Evolutionary conservation across 2,329 filamentous ascomycete species (phyloP).

Genomic region (Colletotrichum lupini): DNA sequence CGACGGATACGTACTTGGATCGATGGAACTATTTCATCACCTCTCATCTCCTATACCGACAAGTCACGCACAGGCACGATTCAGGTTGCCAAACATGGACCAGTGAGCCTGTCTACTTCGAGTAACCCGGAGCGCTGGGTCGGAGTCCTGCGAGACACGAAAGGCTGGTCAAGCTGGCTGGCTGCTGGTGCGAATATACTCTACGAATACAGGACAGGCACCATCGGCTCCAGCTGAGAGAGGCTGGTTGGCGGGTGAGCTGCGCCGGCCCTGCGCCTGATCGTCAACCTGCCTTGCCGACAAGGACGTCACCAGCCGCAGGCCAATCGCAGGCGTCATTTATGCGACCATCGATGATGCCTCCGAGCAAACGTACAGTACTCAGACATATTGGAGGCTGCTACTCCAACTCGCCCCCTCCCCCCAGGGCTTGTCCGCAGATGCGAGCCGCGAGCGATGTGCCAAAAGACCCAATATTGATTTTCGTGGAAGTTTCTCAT

Average conservation of each 20-base stretch:
- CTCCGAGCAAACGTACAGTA: not conserved
- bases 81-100: constrained; percentile 20
- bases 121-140: constrained; percentile 5
- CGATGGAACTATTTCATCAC: constrained; percentile 22
- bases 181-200: not conserved
- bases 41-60: constrained; percentile 17
- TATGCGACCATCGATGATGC: constrained; percentile 18
- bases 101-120: constrained; percentile 10
- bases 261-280: constrained; percentile 12
- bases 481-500: not conserved
- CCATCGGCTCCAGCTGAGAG: not conserved
- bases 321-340: constrained; percentile 8
- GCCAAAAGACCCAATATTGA: not conserved
- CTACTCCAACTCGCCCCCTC: not conserved
- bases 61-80: constrained; percentile 17
- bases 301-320: constrained; percentile 25
- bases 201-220: not conserved
- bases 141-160: not conserved
- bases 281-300: constrained; percentile 13
- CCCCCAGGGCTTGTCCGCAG: not conserved
- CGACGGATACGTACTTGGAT: constrained; percentile 15
- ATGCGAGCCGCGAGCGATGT: not conserved
- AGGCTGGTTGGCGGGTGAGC: constrained; percentile 1
- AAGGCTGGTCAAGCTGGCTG: not conserved
- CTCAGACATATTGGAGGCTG: not conserved